Conservation (phyloP, 345 rosid species). For the Citrus reticulata region DNA sequence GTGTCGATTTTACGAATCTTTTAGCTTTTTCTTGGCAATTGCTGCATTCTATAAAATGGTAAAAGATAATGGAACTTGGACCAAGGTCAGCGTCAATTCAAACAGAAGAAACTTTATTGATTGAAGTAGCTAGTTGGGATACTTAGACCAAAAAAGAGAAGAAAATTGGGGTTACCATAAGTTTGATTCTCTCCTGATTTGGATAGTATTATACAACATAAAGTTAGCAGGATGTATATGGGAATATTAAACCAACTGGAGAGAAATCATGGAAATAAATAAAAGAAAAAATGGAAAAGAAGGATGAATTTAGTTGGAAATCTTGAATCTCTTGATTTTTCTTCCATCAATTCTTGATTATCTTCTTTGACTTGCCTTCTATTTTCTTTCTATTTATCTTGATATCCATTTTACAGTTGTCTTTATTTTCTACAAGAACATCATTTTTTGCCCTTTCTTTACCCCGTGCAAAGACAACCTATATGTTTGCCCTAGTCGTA, state of each 20-base stretch:
- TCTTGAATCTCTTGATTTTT: background rate
- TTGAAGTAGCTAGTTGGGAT: too few species aligned
- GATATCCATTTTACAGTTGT: background rate
- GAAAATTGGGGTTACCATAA: background rate
- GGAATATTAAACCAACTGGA: background rate
- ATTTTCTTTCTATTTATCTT: background rate
- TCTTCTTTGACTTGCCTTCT: background rate
- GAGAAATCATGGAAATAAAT: background rate
- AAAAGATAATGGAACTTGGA: too few species aligned
- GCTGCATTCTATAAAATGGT: too few species aligned
- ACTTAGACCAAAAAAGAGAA: background rate
- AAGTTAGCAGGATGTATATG: background rate
- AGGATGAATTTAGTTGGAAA: background rate
- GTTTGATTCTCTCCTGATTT: background rate
- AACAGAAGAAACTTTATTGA: too few species aligned
- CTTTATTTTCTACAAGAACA: background rate
- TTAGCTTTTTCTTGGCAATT: too few species aligned
- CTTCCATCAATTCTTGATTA: background rate
- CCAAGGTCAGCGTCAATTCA: too few species aligned
- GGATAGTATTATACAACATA: background rate
- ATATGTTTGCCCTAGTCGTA: background rate
- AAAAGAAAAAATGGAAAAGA: background rate
- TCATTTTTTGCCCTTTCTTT: background rate
- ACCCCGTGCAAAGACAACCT: background rate
- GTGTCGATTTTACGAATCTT: too few species aligned